Percentiles rank a stretch among this genome's conserved stretches.
These are phyloP conservation scores for Pseudotulostoma volvatum DNA, from an alignment of 495 filamentous ascomycete species.

Conservation along the genomic window DNA sequence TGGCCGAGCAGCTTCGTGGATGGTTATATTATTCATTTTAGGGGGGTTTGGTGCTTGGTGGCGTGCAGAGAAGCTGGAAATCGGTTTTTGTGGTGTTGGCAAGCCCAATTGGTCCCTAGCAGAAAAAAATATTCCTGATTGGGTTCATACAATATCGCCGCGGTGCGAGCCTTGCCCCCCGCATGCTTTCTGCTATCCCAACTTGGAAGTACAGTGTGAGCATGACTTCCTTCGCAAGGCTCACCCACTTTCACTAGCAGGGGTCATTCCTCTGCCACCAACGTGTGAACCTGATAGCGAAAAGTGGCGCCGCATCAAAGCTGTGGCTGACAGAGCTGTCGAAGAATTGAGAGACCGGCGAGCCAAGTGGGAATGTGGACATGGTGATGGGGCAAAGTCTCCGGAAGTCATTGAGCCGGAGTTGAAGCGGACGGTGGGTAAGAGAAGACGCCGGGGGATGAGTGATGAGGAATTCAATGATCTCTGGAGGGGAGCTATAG, in stretches of 20 bases:
- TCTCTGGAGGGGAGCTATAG: conserved; percentile 72
- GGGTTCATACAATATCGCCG: conserved; percentile 51
- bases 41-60: conserved; percentile 66
- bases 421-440: conserved; percentile 55
- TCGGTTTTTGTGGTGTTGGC: conserved; percentile 88
- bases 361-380: conserved; percentile 80
- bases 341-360: conserved; percentile 73
- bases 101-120: conserved; percentile 38
- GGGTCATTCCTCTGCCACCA: conserved; percentile 68
- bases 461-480: conserved; percentile 80
- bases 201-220: conserved; percentile 65
- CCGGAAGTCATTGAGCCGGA: conserved; percentile 58
- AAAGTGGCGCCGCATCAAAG: conserved; percentile 71
- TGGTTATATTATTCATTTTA: conserved; percentile 48
- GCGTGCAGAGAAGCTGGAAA: conserved; percentile 82
- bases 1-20: conserved; percentile 40
- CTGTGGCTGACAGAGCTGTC: conserved; percentile 74
- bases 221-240: conserved; percentile 70
- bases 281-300: conserved; percentile 93
- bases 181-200: conserved; percentile 75
- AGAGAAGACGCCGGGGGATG: conserved; percentile 63
- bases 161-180: conserved; percentile 81
- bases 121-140: conserved; percentile 45
- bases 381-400: conserved; percentile 38
- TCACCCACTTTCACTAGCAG: conserved; percentile 70